Conservation (phyloP, 1,284 basidiomycete species). For the Agroathelia rolfsii region DNA sequence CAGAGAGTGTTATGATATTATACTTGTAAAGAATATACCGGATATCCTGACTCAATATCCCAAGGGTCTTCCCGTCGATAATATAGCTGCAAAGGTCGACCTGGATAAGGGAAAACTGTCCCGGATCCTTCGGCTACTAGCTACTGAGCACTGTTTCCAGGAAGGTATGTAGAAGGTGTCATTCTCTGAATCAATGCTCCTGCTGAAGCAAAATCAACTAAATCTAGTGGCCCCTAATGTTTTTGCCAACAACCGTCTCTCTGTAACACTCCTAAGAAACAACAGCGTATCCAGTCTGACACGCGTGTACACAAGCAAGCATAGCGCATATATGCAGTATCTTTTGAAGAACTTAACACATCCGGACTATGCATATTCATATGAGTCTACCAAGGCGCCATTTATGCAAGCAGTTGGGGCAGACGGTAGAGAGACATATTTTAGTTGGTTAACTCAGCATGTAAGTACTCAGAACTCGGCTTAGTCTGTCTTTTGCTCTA, state of each 20-base stretch:
- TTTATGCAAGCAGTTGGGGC: conserved; percentile 16
- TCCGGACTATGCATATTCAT: conserved; percentile 15
- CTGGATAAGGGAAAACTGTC: conserved; percentile 22
- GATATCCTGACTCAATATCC: conserved; percentile 19
- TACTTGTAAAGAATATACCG: no score
- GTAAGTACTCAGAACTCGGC: conserved; percentile 8
- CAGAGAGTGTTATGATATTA: no score
- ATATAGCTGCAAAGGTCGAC: conserved; percentile 16
- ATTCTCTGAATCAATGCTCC: no score
- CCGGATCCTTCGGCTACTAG: conserved; percentile 24
- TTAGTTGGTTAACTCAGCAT: conserved; percentile 18
- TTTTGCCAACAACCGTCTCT: conserved; percentile 26
- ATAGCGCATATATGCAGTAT: conserved; percentile 17
- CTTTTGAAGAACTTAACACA: conserved; percentile 20
- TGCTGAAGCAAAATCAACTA: no score
- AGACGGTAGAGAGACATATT: conserved; percentile 18
- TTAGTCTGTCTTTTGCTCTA: not conserved
- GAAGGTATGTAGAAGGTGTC: conserved; percentile 26
- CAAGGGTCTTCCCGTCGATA: conserved; percentile 21
- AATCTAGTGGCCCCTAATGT: conserved; percentile 17
- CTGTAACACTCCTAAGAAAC: conserved; percentile 19
- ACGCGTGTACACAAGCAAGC: conserved; percentile 14
- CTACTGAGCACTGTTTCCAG: conserved; percentile 24
- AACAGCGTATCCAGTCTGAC: no score
- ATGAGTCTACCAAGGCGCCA: conserved; percentile 15